A percentile compares a stretch with the other conserved stretches of the same genome.
Conservation (phyloP, 805 yeast genomes). For the Candida patagonica region DNA sequence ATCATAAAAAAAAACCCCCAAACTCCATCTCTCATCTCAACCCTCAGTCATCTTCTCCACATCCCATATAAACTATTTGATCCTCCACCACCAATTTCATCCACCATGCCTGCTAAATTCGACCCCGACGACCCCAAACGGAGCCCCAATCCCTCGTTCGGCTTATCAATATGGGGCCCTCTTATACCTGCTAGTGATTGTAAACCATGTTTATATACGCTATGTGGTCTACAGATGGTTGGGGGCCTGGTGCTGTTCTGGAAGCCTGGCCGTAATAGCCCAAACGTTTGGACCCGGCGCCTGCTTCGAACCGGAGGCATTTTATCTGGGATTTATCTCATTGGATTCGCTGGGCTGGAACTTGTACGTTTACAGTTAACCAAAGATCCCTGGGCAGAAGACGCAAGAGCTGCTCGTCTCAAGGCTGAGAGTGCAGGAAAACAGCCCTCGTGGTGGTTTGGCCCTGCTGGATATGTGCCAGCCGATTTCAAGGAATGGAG, state of each 20-base stretch:
- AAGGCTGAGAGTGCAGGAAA: constrained; percentile 42
- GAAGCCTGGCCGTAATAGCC: constrained; percentile 16
- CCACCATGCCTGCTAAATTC: constrained; percentile 4
- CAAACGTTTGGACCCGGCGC: constrained; percentile 21
- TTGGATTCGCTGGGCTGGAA: constrained; percentile 52
- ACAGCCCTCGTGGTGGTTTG: constrained; percentile 53
- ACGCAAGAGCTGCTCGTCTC: constrained; percentile 46
- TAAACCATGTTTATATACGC: constrained; percentile 40
- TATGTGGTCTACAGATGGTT: constrained; percentile 43
- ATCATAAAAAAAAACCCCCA: neutral
- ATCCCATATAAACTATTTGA: neutral
- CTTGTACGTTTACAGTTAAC: constrained; percentile 36
- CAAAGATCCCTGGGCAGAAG: constrained; percentile 64
- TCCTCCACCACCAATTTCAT: neutral
- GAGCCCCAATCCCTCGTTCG: constrained; percentile 43
- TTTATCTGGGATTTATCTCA: constrained; percentile 36
- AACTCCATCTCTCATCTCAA: no score
- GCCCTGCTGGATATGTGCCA: constrained; percentile 50
- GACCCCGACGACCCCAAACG: constrained; percentile 4
- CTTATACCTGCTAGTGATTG: constrained; percentile 66
- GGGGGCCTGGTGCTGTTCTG: constrained; percentile 17
- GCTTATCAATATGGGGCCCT: constrained; percentile 59
- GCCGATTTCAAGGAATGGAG: constrained; percentile 30
- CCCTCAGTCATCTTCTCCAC: no score
- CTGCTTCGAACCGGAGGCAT: constrained; percentile 28